A percentile compares a stretch with the other conserved stretches of the same genome.
Evolutionary conservation across 1,284 basidiomycete species (phyloP).

Genomic region (Trametes pubescens): DNA sequence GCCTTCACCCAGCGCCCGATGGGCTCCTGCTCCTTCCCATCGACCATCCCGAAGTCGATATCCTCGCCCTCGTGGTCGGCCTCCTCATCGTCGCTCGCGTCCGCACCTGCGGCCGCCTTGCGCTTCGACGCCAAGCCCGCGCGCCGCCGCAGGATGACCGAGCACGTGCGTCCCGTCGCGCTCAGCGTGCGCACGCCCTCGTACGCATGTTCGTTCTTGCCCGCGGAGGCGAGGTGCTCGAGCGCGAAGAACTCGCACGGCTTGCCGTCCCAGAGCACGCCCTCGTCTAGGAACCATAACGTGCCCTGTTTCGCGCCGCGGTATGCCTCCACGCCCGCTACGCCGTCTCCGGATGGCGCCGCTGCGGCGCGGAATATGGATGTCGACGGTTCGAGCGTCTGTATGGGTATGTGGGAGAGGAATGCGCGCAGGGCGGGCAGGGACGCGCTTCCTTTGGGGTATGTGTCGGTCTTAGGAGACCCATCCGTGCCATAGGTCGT

Average conservation of each 20-base stretch:
- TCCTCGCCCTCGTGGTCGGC: slow-evolving; percentile 58
- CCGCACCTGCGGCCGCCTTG: slow-evolving; percentile 33
- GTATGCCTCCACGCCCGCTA: slow-evolving; percentile 72
- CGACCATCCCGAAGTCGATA: slow-evolving; percentile 74
- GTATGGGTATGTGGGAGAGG: slow-evolving; percentile 55
- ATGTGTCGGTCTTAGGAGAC: slow-evolving; percentile 27
- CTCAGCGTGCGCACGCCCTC: slow-evolving; percentile 69
- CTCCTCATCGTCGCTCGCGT: slow-evolving; percentile 41
- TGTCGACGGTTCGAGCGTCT: slow-evolving; percentile 57
- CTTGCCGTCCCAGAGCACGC: slow-evolving; percentile 76
- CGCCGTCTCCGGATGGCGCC: slow-evolving; percentile 40
- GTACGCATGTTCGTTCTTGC: slow-evolving; percentile 34
- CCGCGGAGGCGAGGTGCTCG: slow-evolving; percentile 54
- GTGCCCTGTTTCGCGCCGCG: slow-evolving; percentile 73
- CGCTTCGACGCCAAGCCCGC: slow-evolving; percentile 28
- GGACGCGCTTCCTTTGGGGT: slow-evolving; percentile 61
- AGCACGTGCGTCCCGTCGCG: slow-evolving; percentile 72
- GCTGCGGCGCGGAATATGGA: slow-evolving; percentile 62
- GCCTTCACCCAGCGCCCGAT: slow-evolving; percentile 70
- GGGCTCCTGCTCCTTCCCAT: slow-evolving; percentile 70
- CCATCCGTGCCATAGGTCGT: slow-evolving; percentile 33
- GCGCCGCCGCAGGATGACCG: slow-evolving; percentile 63
- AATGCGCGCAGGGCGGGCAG: slow-evolving; percentile 58
- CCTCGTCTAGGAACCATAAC: slow-evolving; percentile 73
- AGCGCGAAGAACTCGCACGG: slow-evolving; percentile 80